phyloP scores from a whole-genome alignment of 2,329 filamentous ascomycete species.

The Scedosporium dehoogii region DNA sequence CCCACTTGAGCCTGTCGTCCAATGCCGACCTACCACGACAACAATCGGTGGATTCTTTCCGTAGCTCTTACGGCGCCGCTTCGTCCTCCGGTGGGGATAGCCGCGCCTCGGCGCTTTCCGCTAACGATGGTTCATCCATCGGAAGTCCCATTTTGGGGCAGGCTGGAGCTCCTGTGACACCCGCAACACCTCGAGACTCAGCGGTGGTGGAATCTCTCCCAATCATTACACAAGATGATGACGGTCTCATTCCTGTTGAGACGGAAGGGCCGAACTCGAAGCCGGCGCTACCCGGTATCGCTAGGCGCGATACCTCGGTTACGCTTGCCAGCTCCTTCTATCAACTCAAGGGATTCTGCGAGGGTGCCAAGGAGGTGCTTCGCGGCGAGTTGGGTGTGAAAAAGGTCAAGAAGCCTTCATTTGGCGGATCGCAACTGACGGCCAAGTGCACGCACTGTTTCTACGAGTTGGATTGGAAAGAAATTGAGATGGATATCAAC shows the following conservation, averaged over 20 bases:
- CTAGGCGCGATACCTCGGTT: conserved; percentile 5
- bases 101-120: not conserved
- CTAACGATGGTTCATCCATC: not conserved
- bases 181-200: not conserved
- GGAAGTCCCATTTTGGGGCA: conserved; percentile 4
- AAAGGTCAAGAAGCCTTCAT: conserved; percentile 34
- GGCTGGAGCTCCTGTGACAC: not conserved
- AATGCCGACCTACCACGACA: not conserved
- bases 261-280: conserved; percentile 12
- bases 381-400: conserved; percentile 39
- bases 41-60: conserved; percentile 1
- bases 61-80: not conserved
- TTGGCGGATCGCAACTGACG: conserved; percentile 31
- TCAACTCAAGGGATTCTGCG: conserved; percentile 43
- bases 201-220: conserved; percentile 8
- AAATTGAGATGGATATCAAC: conserved; percentile 41
- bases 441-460: conserved; percentile 43
- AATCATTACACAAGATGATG: conserved; percentile 12
- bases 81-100: conserved; percentile 1
- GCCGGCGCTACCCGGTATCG: not conserved
- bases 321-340: conserved; percentile 36
- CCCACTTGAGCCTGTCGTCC: not conserved
- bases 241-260: conserved; percentile 27
- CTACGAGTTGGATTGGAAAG: conserved; percentile 42
- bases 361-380: conserved; percentile 40